Conservation (phyloP, 257 asterid genomes). For the Jaltomata sinuosa region DNA sequence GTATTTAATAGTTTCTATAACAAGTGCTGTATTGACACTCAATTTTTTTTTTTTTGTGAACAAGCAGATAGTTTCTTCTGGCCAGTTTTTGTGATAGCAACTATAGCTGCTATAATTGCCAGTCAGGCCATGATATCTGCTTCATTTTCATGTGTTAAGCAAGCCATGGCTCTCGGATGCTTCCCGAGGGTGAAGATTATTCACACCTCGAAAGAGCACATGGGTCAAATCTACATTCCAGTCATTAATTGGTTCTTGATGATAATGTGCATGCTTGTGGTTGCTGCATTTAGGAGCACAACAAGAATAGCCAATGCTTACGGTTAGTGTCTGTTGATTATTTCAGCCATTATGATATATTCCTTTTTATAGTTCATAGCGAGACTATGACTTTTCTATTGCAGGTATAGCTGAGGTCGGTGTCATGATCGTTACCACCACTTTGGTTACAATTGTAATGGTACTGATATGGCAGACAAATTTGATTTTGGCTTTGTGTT, state of each 20-base stretch:
- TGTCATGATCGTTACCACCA: slow-evolving; percentile 86
- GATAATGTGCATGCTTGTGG: slow-evolving; percentile 89
- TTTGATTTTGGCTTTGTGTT: slow-evolving; percentile 51
- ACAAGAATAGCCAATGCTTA: slow-evolving; percentile 85
- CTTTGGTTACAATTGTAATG: slow-evolving; percentile 84
- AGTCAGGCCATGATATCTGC: slow-evolving; percentile 99
- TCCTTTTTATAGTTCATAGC: background rate
- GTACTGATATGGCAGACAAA: slow-evolving; percentile 85
- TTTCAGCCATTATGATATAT: background rate
- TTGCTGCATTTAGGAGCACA: slow-evolving; percentile 81
- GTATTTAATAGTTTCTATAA: background rate
- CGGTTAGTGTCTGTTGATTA: slow-evolving; percentile 31
- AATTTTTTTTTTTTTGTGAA: slow-evolving; percentile 3
- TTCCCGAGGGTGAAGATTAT: slow-evolving; percentile 89
- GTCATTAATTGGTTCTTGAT: slow-evolving; percentile 85
- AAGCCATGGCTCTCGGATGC: slow-evolving; percentile 97
- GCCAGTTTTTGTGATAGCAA: slow-evolving; percentile 82
- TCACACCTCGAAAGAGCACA: slow-evolving; percentile 76
- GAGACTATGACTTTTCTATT: background rate
- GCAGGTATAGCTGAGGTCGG: slow-evolving; percentile 98
- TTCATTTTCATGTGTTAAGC: slow-evolving; percentile 89
- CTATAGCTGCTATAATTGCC: slow-evolving; percentile 88
- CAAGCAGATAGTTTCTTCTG: slow-evolving; percentile 66
- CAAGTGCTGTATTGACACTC: slow-evolving; percentile 8
- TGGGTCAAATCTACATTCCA: slow-evolving; percentile 96